A percentile compares a stretch with the other conserved stretches of the same genome.
These are phyloP conservation scores for Elaeagnus macrophylla DNA, from an alignment of 306 rosid genomes.

Conservation along the genomic window DNA sequence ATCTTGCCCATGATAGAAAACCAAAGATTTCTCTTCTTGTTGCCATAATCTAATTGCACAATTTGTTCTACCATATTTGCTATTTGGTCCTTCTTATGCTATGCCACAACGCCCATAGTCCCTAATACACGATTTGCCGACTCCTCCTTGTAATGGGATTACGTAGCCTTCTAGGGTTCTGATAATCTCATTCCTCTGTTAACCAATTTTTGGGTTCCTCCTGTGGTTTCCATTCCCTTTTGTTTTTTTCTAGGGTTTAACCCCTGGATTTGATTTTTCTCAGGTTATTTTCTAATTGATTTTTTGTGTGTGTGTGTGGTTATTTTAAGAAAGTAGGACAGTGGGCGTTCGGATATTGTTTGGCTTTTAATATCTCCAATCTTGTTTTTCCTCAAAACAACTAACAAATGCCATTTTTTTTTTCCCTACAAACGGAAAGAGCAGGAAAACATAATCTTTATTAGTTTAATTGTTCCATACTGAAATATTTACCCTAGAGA, in stretches of 20 bases:
- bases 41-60: too few species aligned
- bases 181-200: slow-evolving; percentile 22
- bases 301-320: slow-evolving; percentile 1
- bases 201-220: slow-evolving; percentile 6
- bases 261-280: slow-evolving; percentile 16
- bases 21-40: slow-evolving; percentile 9
- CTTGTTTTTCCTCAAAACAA: slow-evolving; percentile 5
- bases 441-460: slow-evolving; percentile 13
- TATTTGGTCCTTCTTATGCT: slow-evolving; percentile 8
- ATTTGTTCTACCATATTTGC: slow-evolving; percentile 20
- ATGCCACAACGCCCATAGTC: slow-evolving; percentile 17
- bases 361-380: slow-evolving; percentile 9
- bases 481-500: slow-evolving; percentile 16
- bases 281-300: slow-evolving; percentile 6
- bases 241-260: slow-evolving; percentile 34
- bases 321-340: slow-evolving; percentile 8
- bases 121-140: slow-evolving; percentile 38
- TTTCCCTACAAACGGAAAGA: not conserved
- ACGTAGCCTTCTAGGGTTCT: slow-evolving; percentile 38
- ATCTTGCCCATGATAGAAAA: too few species aligned
- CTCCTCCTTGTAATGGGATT: slow-evolving; percentile 42
- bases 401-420: slow-evolving; percentile 2
- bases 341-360: slow-evolving; percentile 22
- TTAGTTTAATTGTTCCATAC: slow-evolving; percentile 17
- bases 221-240: slow-evolving; percentile 3